Percentiles rank a stretch among this genome's conserved stretches.
Evolutionary conservation across 345 rosid species (phyloP).

Genomic region (Kernera saxatilis): DNA sequence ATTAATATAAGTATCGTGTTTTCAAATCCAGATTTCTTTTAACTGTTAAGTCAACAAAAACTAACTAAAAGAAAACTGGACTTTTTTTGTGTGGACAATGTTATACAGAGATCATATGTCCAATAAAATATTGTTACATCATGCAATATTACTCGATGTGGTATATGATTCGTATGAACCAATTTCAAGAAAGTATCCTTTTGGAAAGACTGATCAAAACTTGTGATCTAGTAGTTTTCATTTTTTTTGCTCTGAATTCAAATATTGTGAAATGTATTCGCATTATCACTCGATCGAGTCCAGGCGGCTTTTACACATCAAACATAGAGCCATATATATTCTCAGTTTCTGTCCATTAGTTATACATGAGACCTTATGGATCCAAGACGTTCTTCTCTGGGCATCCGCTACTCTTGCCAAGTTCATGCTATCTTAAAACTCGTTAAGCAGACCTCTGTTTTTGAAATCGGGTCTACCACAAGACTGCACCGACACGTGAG

Average conservation of each 20-base stretch:
- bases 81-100: too few species aligned
- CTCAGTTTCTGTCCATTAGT: background rate
- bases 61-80: too few species aligned
- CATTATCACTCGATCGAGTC: background rate
- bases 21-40: background rate
- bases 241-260: background rate
- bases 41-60: too few species aligned
- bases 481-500: too few species aligned
- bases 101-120: too few species aligned
- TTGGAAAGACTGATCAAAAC: background rate
- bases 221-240: background rate
- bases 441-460: too few species aligned
- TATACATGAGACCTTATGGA: background rate
- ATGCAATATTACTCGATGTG: too few species aligned
- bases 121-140: background rate
- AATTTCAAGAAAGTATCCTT: background rate
- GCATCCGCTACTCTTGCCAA: too few species aligned
- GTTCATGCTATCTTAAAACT: too few species aligned
- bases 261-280: background rate
- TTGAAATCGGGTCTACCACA: too few species aligned
- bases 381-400: too few species aligned
- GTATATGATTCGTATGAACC: too few species aligned
- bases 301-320: background rate
- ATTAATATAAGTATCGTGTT: background rate
- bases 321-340: background rate